Conservation (phyloP, 2,329 filamentous ascomycete genomes). For the Botryotinia narcissicola region DNA sequence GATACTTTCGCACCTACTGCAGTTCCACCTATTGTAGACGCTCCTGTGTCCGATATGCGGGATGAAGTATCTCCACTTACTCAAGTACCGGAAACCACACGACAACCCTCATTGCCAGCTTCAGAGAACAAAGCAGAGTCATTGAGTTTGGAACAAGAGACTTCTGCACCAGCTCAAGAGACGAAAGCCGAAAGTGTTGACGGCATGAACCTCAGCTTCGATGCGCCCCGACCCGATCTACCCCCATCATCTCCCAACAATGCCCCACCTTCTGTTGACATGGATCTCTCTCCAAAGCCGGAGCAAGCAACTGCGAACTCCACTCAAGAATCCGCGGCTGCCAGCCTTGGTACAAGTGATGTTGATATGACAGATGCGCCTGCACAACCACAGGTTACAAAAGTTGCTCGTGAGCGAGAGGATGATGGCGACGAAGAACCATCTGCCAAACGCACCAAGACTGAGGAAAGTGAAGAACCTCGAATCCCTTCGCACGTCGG, state of each 20-base stretch:
- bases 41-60: conserved; percentile 37
- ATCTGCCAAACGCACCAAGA: conserved; percentile 76
- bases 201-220: conserved; percentile 18
- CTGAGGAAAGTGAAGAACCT: conserved; percentile 47
- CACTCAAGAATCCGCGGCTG: neutral
- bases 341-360: conserved; percentile 25
- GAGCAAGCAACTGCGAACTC: neutral
- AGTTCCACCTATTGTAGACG: conserved; percentile 37
- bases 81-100: conserved; percentile 16
- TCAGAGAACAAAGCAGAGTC: conserved; percentile 6
- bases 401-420: conserved; percentile 73
- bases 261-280: conserved; percentile 13
- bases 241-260: conserved; percentile 18
- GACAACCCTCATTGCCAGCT: conserved; percentile 1
- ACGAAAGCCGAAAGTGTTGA: conserved; percentile 2
- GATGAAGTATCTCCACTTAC: conserved; percentile 25
- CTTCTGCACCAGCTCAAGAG: neutral
- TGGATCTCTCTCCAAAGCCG: conserved; percentile 1
- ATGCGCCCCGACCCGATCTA: conserved; percentile 14
- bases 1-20: conserved; percentile 30
- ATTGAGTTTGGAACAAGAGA: neutral
- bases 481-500: conserved; percentile 27
- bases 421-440: conserved; percentile 67
- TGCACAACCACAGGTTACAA: conserved; percentile 43
- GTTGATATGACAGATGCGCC: conserved; percentile 39